These are phyloP conservation scores for Maudiozyma pseudohumilis DNA, from an alignment of 805 yeast genomes.

Conservation along the genomic window DNA sequence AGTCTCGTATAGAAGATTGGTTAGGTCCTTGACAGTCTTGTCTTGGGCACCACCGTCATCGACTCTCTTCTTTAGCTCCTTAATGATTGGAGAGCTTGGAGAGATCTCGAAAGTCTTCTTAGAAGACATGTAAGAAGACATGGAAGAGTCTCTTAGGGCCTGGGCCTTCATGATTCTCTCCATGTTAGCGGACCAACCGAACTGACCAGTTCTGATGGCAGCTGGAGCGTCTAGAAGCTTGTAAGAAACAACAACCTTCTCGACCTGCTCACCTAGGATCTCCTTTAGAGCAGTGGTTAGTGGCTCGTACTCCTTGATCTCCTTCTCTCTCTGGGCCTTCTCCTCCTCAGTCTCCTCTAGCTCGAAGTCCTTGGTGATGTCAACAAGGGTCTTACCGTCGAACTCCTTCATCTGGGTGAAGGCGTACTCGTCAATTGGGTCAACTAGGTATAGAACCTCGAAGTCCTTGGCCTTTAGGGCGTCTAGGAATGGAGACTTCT, in stretches of 20 bases:
- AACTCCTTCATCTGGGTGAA: conserved; percentile 98
- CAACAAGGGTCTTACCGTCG: conserved; percentile 98
- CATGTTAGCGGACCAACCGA: conserved; percentile 99
- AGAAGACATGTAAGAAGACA: conserved; percentile 99
- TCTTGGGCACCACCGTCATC: conserved; percentile 96
- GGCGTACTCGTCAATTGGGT: conserved; percentile 99
- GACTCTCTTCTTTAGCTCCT: conserved; percentile 92
- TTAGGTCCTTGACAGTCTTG: conserved; percentile 95
- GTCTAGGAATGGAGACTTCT: conserved; percentile 98
- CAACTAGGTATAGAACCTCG: conserved; percentile 95
- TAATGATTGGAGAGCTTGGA: conserved; percentile 90
- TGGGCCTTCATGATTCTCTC: conserved; percentile 99
- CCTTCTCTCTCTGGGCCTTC: conserved; percentile 88
- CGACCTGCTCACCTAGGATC: conserved; percentile 95
- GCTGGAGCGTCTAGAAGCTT: conserved; percentile 98
- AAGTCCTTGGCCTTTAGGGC: conserved; percentile 97
- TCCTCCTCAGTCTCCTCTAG: conserved; percentile 98
- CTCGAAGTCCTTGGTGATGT: conserved; percentile 98
- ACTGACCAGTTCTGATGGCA: conserved; percentile 99
- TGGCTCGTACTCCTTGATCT: conserved; percentile 82
- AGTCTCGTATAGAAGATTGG: conserved; percentile 93
- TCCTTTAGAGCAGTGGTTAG: conserved; percentile 95
- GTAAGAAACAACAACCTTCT: conserved; percentile 97
- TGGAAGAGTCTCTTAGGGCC: conserved; percentile 96
- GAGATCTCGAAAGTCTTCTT: conserved; percentile 99